Percentiles rank a stretch among this genome's conserved stretches.
phyloP scores from a whole-genome alignment of 2,329 filamentous ascomycete species.

The Amphichorda felina region DNA sequence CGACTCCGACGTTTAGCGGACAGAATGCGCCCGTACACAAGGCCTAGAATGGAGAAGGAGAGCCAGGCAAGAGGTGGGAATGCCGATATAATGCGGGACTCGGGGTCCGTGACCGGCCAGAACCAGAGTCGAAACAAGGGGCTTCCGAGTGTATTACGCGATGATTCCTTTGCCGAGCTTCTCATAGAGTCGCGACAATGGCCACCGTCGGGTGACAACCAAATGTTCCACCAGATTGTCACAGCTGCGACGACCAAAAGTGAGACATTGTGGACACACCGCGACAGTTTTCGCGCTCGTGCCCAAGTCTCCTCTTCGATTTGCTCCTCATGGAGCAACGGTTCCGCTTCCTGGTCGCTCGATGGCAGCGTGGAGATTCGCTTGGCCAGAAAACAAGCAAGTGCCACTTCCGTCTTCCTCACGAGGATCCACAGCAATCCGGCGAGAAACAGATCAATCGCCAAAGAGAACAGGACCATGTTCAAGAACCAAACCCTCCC shows the following conservation, averaged over 20 bases:
- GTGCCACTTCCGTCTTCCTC: constrained; percentile 17
- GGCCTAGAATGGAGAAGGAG: not conserved
- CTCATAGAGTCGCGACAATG: not conserved
- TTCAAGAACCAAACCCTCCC: constrained; percentile 30
- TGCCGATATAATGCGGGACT: not conserved
- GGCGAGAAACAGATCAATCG: constrained; percentile 30
- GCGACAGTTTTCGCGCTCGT: not conserved
- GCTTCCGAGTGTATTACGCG: too few species aligned
- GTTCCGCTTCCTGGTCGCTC: not conserved
- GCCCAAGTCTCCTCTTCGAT: not conserved
- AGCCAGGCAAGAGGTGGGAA: not conserved
- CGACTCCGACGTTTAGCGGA: not conserved
- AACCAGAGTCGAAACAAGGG: not conserved
- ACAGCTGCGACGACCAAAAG: not conserved
- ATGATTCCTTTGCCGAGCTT: too few species aligned
- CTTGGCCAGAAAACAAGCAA: constrained; percentile 13
- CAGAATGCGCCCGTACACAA: not conserved
- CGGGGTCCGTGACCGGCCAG: not conserved
- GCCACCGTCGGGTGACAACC: not conserved
- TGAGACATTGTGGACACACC: not conserved
- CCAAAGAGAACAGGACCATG: constrained; percentile 29
- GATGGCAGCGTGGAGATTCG: not conserved
- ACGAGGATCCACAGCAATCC: constrained; percentile 28
- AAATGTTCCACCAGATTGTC: constrained; percentile 1
- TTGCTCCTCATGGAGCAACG: not conserved